phyloP scores from a whole-genome alignment of 1,284 basidiomycete genomes.

The Microbotryum saponariae region DNA sequence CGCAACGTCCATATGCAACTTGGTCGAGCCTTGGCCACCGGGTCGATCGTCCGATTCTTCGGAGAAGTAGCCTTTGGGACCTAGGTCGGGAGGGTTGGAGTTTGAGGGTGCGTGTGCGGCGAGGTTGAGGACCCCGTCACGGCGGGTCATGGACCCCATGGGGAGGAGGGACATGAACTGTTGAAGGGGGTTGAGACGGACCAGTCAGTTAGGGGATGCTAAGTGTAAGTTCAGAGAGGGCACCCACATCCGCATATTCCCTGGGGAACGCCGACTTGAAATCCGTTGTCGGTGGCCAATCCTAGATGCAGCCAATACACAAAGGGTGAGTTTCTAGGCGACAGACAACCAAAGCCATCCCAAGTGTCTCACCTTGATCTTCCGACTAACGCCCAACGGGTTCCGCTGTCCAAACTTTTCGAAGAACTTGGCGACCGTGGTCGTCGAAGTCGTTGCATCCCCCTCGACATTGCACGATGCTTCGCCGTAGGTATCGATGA shows the following conservation, averaged over 20 bases:
- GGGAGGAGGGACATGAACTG: slow-evolving; percentile 69
- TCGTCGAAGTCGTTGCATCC: slow-evolving; percentile 47
- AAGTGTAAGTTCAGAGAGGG: neutral
- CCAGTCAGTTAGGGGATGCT: neutral
- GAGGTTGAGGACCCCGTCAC: slow-evolving; percentile 80
- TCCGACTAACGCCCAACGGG: slow-evolving; percentile 55
- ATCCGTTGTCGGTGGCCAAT: slow-evolving; percentile 82
- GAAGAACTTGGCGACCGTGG: slow-evolving; percentile 73
- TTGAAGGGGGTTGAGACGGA: neutral
- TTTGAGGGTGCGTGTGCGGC: slow-evolving; percentile 75
- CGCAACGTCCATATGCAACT: slow-evolving; percentile 61
- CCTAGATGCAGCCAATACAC: slow-evolving; percentile 46
- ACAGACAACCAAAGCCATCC: slow-evolving; percentile 4
- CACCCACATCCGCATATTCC: slow-evolving; percentile 61
- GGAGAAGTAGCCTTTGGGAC: slow-evolving; percentile 54
- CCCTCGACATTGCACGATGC: slow-evolving; percentile 50
- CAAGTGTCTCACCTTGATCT: slow-evolving; percentile 59
- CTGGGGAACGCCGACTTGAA: slow-evolving; percentile 76
- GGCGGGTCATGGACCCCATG: slow-evolving; percentile 75
- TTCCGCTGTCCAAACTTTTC: slow-evolving; percentile 61
- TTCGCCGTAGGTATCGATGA: slow-evolving; percentile 58
- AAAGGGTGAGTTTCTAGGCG: neutral
- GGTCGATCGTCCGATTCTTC: slow-evolving; percentile 45
- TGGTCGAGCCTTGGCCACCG: slow-evolving; percentile 71
- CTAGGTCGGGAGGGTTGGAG: slow-evolving; percentile 77